phyloP scores from a whole-genome alignment of 73 alveolate species.

The Paramecium octaurelia region DNA sequence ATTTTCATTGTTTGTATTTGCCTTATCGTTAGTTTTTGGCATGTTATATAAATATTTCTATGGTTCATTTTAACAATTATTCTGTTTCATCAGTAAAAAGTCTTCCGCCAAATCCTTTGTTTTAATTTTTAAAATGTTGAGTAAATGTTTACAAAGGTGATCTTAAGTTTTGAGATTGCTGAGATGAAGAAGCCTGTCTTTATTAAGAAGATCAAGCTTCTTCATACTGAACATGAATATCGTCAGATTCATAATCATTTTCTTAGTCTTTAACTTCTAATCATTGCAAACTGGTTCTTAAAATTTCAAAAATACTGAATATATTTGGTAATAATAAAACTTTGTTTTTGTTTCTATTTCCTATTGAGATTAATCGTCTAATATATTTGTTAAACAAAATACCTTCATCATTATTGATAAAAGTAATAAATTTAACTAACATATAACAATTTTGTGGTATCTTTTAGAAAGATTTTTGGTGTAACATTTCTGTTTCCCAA shows the following conservation, averaged over 20 bases:
- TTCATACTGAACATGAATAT: neutral
- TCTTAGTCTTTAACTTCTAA: neutral
- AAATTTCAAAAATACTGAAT: neutral
- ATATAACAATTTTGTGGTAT: neutral
- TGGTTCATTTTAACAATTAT: neutral
- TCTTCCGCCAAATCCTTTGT: neutral
- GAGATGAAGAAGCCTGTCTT: too few relatives aligned
- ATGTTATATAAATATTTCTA: neutral
- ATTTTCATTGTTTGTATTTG: neutral
- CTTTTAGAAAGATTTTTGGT: neutral
- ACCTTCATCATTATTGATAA: neutral
- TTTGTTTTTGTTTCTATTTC: neutral
- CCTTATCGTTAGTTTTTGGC: neutral
- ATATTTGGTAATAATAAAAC: neutral
- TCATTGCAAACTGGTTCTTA: neutral
- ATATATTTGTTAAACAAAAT: neutral
- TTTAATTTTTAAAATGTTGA: neutral
- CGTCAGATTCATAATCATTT: neutral
- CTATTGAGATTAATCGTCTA: neutral
- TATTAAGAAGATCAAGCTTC: neutral
- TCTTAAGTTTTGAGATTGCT: neutral
- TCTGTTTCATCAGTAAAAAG: neutral
- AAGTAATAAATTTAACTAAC: neutral
- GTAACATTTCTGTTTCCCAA: neutral
- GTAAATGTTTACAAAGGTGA: neutral